Evolutionary conservation across 2,329 filamentous ascomycete genomes (phyloP), one percentile per base, ranked within the genome.

Genomic region (Beauveria bassiana): DNA sequence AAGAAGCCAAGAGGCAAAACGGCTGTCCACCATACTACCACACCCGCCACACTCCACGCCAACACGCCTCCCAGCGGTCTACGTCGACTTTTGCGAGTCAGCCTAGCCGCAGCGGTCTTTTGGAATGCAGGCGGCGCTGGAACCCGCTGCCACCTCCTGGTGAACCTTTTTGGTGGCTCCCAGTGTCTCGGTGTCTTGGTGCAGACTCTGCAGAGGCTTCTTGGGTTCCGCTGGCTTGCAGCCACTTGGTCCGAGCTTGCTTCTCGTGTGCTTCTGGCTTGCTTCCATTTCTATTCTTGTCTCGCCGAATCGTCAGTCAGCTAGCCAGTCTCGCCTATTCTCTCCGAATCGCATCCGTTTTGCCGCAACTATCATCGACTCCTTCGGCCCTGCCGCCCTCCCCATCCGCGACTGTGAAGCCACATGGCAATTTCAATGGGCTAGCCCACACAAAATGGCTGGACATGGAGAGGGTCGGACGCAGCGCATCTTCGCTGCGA

Each of bases 251-350:
- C 58, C 40, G 31, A 54, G 50, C 58, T 61, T 46, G 12, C 58
- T 61, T 54, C 58, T 42, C 22, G 24, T 38, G 14, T 40, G 49
- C 58, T 61, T 61, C 58, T 59, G 55, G 55, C 43, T 40, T 40
- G 43, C 55, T 58, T 58, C 40, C 34, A 38, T 38, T 38, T 38
- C 34, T 38, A 38, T 38, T 38, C 14, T 16, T 38, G 34, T 38
- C 34, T 38, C 34, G 14, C 34, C 34, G 12, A 53, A 24, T 40
- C 20, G 50, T 20, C 28, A 16, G 34, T 3, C 28, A 38, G n/a
- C 45, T 20, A 46, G 45, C 45, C 45, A 24, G 45, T 26, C 45
- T 47, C 10, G 45, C 16, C 34, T 38, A 38, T 38, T 38, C 40
- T 28, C 52, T 43, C 52, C 22, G 22, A 28, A 43, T 6, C 8